These are phyloP conservation scores for Epichloe sibirici DNA, from an alignment of 2,329 filamentous ascomycete species.

Conservation along the genomic window DNA sequence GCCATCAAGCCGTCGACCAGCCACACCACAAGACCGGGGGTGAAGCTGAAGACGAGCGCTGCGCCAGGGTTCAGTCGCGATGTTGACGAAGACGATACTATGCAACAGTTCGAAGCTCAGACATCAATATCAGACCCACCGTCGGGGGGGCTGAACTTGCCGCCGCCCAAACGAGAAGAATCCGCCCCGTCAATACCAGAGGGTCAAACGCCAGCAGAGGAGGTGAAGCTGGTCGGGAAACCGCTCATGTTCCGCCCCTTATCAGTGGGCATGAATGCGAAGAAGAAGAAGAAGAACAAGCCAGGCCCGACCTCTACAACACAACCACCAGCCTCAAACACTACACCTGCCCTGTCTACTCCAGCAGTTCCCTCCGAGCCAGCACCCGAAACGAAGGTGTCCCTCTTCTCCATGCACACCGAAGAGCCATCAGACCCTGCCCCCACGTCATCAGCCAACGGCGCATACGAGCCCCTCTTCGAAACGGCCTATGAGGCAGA, in stretches of 20 bases:
- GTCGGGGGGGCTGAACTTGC: conserved; percentile 21
- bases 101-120: conserved; percentile 2
- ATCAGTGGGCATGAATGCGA: conserved; percentile 65
- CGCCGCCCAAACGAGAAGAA: conserved; percentile 28
- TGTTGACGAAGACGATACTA: conserved; percentile 12
- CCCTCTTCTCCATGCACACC: conserved; percentile 54
- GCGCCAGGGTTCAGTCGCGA: conserved; percentile 69
- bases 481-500: conserved; percentile 16
- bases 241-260: conserved; percentile 81
- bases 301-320: conserved; percentile 7
- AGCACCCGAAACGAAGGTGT: conserved; percentile 41
- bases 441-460: conserved; percentile 10
- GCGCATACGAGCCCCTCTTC: conserved; percentile 42
- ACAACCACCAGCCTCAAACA: conserved; percentile 7
- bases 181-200: conserved; percentile 38
- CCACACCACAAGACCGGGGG: conserved; percentile 20
- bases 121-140: not conserved
- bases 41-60: conserved; percentile 73
- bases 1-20: conserved; percentile 12
- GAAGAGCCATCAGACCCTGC: conserved; percentile 23
- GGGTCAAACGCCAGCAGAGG: conserved; percentile 46
- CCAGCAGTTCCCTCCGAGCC: conserved; percentile 10
- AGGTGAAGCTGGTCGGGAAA: conserved; percentile 62
- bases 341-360: not conserved
- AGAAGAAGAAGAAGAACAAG: conserved; percentile 42